Percentiles rank a stretch among this genome's conserved stretches.
phyloP scores from a whole-genome alignment of 257 asterid species.

The Penstemon barbatus region DNA sequence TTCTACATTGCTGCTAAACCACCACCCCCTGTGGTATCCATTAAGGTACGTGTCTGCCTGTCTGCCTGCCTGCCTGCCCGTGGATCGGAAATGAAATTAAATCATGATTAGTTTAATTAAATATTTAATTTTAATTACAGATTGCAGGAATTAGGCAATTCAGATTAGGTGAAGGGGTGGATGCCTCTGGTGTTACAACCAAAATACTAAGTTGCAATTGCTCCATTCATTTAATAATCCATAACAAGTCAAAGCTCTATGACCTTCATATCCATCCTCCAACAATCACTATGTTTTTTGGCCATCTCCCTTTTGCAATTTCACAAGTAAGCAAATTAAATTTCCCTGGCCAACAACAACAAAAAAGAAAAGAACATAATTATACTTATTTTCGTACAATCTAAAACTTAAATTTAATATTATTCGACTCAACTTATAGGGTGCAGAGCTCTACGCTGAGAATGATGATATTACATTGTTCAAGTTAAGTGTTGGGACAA shows the following conservation, averaged over 20 bases:
- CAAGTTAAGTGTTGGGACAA: slow-evolving; percentile 52
- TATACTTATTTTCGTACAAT: too few species aligned
- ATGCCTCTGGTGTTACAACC: slow-evolving; percentile 70
- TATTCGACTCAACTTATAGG: slow-evolving; percentile 27
- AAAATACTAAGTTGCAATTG: slow-evolving; percentile 68
- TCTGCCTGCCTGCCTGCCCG: too few species aligned
- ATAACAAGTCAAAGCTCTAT: slow-evolving; percentile 70
- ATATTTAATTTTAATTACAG: slow-evolving; percentile 30
- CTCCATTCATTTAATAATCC: slow-evolving; percentile 44
- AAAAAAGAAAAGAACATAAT: too few species aligned
- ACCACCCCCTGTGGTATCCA: slow-evolving; percentile 53
- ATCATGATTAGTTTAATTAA: too few species aligned
- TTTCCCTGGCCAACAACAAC: neutral
- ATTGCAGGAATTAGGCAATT: slow-evolving; percentile 49
- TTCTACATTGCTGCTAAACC: slow-evolving; percentile 71
- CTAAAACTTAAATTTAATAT: too few species aligned
- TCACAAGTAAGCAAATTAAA: slow-evolving; percentile 47
- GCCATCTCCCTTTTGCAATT: slow-evolving; percentile 53
- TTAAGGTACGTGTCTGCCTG: slow-evolving; percentile 43
- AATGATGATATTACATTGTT: slow-evolving; percentile 36
- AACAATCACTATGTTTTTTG: slow-evolving; percentile 38
- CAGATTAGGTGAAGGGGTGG: slow-evolving; percentile 72
- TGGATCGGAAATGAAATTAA: too few species aligned
- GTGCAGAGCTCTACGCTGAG: slow-evolving; percentile 47
- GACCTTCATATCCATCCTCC: slow-evolving; percentile 71